Evolutionary conservation across 352 stramenopile species (phyloP).

Genomic region (Stramenopiles sp.): DNA sequence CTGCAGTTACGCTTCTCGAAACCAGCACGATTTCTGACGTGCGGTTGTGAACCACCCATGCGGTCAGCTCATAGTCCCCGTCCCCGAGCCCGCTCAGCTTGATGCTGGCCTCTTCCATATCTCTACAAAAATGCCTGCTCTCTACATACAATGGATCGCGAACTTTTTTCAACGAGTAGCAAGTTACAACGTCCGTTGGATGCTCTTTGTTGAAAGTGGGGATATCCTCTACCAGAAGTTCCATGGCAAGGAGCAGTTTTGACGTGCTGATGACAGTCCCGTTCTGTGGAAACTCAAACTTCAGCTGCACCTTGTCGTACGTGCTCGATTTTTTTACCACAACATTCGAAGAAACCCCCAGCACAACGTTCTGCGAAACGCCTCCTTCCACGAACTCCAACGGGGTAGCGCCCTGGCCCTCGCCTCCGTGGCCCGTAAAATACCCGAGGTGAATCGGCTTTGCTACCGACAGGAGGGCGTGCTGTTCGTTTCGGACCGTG

Average conservation of each 20-base stretch:
- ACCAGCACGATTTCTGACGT: not conserved
- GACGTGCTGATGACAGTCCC: not conserved
- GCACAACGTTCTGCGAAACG: no score
- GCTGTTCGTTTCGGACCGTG: no score
- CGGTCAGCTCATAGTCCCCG: not conserved
- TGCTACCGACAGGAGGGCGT: no score
- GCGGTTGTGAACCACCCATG: not conserved
- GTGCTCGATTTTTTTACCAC: no score
- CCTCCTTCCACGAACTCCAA: no score
- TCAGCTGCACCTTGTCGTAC: no score
- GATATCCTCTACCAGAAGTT: not conserved
- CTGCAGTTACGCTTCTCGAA: not conserved
- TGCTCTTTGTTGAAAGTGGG: not conserved
- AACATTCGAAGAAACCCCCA: no score
- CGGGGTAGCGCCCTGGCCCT: no score
- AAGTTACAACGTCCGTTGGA: not conserved
- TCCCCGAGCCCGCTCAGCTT: not conserved
- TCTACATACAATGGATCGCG: not conserved
- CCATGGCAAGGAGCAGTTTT: constrained; percentile 2
- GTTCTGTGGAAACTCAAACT: not conserved
- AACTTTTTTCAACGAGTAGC: not conserved
- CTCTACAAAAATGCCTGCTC: constrained; percentile 6
- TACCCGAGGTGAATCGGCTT: no score
- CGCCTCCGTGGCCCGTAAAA: no score
- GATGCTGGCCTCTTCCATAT: not conserved